Evolutionary conservation across 2,329 filamentous ascomycete species (phyloP), one percentile per base, ranked within the genome.

Genomic region (Ophiosphaerella korrae): DNA sequence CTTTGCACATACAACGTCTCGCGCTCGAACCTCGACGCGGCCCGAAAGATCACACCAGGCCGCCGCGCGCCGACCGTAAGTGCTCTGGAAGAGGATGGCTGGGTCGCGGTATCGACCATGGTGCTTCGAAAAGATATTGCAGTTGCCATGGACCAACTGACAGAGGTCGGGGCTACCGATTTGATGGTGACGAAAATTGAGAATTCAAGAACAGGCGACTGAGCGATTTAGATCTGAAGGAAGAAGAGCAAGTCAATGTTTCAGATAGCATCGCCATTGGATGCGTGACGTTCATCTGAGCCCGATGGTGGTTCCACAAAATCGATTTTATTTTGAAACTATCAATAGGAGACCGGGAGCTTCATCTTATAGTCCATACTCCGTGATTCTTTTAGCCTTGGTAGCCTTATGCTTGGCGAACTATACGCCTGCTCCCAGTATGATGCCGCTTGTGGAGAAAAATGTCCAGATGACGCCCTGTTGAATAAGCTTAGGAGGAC

Each of bases 1-100:
- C 84, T 97, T 26, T 97, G 94, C 80, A 92, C 95, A 71, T 99
- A 97, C 82, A 99, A 99, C 77, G 85, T 97, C 52, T 83, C 89
- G 62, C 86, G 92, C 54, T 72, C 76, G 41, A 83, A 84, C 46
- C 84, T 99, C 49, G 68, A 80, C 7, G 78, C 80, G 29, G 92
- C 89, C 7, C 84, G 82, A 40, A 83, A 83, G 62, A 89, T 97
- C 71, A 97, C 94, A 0, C 94, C 94, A 0, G 94, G 94, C 55
- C 96, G 94, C 79, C 88, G 94, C 43, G 92, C 94, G 2, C 90
- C 94, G 2, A 97, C 93, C 2, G 83, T 97, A 62, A 97, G 89
- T n/a, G 80, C 88, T 13, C 81, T 99, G 3, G 93, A 97, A 62
- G 89, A 90, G 68, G 85, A 90, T 48, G 89, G 87, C 46, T 97